Evolutionary conservation across 2,329 filamentous ascomycete species (phyloP).

Genomic region (Colletotrichum camelliae): DNA sequence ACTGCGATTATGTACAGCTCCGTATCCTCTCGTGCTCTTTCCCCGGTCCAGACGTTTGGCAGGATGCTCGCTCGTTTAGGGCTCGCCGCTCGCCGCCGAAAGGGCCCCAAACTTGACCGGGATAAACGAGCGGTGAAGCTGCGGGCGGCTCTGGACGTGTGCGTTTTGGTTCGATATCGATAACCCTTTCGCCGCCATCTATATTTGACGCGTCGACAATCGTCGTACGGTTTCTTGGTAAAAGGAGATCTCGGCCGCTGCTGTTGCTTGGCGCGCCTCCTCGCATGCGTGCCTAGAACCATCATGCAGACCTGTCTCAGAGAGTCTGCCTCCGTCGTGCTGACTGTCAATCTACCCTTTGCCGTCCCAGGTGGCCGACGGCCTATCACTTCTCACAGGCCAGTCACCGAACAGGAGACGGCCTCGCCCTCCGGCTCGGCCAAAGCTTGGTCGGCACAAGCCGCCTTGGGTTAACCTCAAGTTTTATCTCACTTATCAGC

Average conservation of each 20-base stretch:
- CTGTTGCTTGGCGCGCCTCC: background rate
- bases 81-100: background rate
- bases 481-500: background rate
- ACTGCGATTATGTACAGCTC: conserved; percentile 18
- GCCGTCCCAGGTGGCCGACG: background rate
- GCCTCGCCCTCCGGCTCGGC: background rate
- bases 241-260: background rate
- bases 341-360: background rate
- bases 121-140: conserved; percentile 6
- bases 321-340: background rate
- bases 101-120: background rate
- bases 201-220: background rate
- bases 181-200: background rate
- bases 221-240: background rate
- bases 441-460: background rate
- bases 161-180: background rate
- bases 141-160: background rate
- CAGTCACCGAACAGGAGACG: background rate
- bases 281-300: background rate
- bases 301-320: background rate
- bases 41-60: background rate
- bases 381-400: background rate
- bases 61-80: background rate
- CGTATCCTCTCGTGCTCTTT: conserved; percentile 2
- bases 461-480: background rate